phyloP scores from a whole-genome alignment of 2,329 filamentous ascomycete genomes.

The Chaetomium olivaceum region DNA sequence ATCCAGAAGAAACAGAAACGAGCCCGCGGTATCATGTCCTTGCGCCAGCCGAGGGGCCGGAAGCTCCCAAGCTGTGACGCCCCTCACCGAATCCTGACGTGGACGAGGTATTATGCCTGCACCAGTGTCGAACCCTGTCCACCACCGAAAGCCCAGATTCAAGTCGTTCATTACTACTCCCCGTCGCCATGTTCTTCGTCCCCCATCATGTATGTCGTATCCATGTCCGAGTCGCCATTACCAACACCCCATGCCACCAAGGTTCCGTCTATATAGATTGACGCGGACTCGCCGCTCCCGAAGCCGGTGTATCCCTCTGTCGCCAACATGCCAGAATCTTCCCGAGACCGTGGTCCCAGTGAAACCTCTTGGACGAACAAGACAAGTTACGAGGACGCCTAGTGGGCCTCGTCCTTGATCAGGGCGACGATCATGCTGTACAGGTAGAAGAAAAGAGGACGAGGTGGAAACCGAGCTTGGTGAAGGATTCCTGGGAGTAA shows the following conservation, averaged over 20 bases:
- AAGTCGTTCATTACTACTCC: conserved; percentile 15
- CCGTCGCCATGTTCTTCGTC: conserved; percentile 12
- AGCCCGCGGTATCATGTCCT: background rate
- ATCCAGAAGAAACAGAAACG: conserved; percentile 14
- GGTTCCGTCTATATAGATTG: conserved; percentile 25
- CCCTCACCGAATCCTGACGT: conserved; percentile 1
- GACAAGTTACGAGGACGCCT: conserved; percentile 41
- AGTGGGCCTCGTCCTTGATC: conserved; percentile 91
- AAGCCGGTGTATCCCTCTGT: background rate
- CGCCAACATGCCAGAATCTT: background rate
- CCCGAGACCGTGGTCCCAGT: background rate
- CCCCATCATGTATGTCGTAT: conserved; percentile 17
- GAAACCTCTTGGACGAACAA: background rate
- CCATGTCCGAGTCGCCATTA: conserved; percentile 21
- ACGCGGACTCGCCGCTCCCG: background rate
- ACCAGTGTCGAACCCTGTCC: background rate
- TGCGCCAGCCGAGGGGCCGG: background rate
- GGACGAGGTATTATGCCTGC: conserved; percentile 5
- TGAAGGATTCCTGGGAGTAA: conserved; percentile 80
- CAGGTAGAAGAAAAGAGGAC: conserved; percentile 99
- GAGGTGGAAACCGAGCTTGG: conserved; percentile 97
- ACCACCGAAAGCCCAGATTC: background rate
- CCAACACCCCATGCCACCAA: conserved; percentile 18
- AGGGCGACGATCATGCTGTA: conserved; percentile 98
- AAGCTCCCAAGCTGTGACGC: background rate